phyloP scores from a whole-genome alignment of 1,284 basidiomycete genomes.

The Vanrija sp. region DNA sequence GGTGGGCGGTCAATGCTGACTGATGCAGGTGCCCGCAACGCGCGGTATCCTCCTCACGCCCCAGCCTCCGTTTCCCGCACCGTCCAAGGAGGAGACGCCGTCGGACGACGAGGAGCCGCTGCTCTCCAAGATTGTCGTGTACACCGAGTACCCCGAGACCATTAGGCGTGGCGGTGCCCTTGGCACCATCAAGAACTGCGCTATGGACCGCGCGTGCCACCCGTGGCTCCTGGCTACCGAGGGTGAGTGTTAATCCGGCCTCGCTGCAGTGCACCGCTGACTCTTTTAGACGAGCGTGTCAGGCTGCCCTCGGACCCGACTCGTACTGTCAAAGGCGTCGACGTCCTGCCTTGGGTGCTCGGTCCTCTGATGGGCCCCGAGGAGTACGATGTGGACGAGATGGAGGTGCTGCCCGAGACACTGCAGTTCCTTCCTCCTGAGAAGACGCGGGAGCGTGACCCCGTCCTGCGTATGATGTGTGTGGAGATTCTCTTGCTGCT shows the following conservation, averaged over 20 bases:
- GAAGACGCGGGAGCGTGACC: constrained; percentile 79
- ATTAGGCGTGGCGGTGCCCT: constrained; percentile 82
- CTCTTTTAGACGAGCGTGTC: constrained; percentile 39
- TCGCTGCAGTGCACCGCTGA: background rate
- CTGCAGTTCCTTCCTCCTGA: constrained; percentile 83
- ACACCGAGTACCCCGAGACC: constrained; percentile 80
- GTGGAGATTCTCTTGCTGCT: constrained; percentile 86
- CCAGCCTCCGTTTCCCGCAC: constrained; percentile 43
- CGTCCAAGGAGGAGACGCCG: constrained; percentile 24
- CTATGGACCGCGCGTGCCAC: constrained; percentile 46
- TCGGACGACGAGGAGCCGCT: constrained; percentile 62
- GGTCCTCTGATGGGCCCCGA: constrained; percentile 91
- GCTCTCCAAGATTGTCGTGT: constrained; percentile 71
- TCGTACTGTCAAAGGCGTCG: constrained; percentile 66
- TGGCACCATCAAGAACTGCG: constrained; percentile 67
- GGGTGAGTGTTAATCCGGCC: constrained; percentile 29
- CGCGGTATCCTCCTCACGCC: constrained; percentile 39
- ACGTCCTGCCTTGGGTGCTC: constrained; percentile 75
- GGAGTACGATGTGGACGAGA: constrained; percentile 87
- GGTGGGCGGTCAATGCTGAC: background rate
- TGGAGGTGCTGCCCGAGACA: constrained; percentile 77
- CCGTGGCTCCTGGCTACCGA: constrained; percentile 46
- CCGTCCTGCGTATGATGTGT: constrained; percentile 73
- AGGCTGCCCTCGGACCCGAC: constrained; percentile 40
- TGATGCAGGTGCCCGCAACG: constrained; percentile 38